These are phyloP conservation scores for Fimicolochytrium jonesii DNA, from an alignment of 192 early-diverging fungal species.

Conservation along the genomic window DNA sequence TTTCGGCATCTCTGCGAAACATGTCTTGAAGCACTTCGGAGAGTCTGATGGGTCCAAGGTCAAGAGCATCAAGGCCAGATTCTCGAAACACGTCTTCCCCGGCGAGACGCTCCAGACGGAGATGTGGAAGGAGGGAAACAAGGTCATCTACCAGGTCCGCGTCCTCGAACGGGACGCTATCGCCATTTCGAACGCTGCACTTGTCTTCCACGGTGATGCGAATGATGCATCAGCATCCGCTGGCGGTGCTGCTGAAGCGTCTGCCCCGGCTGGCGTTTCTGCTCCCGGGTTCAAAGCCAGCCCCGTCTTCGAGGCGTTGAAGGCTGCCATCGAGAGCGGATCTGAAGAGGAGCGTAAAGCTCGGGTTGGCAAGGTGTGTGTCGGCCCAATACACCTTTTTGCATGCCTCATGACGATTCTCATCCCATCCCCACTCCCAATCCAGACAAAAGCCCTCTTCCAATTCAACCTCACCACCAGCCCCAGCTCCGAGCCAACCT, in stretches of 20 bases:
- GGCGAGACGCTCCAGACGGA: constrained; percentile 97
- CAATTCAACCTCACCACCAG: constrained; percentile 85
- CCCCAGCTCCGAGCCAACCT: constrained; percentile 56
- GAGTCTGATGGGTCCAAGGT: constrained; percentile 62
- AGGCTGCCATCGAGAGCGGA: constrained; percentile 48
- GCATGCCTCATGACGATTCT: not conserved
- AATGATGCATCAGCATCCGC: constrained; percentile 26
- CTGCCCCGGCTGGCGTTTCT: constrained; percentile 36
- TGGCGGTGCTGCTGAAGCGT: constrained; percentile 18
- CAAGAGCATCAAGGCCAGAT: constrained; percentile 85
- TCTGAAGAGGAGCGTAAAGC: constrained; percentile 61
- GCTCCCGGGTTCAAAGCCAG: constrained; percentile 73
- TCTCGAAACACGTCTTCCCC: constrained; percentile 85
- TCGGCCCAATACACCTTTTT: not conserved
- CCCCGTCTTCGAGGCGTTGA: constrained; percentile 67
- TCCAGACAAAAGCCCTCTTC: constrained; percentile 73
- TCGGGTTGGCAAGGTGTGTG: constrained; percentile 51
- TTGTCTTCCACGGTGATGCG: constrained; percentile 66
- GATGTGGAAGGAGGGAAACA: constrained; percentile 89
- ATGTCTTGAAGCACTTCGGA: constrained; percentile 75
- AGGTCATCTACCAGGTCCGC: constrained; percentile 90
- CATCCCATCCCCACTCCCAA: not conserved
- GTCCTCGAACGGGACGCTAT: constrained; percentile 90
- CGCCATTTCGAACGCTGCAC: constrained; percentile 87
- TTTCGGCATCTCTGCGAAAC: constrained; percentile 88